Percentiles rank a stretch among this genome's conserved stretches.
Evolutionary conservation across 192 early-diverging fungal species (phyloP).

Genomic region (Coemansia sp.): DNA sequence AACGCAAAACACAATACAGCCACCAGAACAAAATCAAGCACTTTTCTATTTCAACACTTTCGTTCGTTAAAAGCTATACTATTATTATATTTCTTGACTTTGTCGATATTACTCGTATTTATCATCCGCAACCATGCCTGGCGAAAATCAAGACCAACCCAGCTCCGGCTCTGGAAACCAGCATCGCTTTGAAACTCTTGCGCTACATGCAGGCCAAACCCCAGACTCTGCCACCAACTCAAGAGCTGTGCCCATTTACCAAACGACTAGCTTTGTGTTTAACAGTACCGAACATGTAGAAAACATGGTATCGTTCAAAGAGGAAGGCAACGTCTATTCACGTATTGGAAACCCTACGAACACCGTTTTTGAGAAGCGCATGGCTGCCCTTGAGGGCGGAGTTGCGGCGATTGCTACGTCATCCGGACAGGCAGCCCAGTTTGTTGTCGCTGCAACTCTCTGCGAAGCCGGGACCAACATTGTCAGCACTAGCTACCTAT

Average conservation of each 20-base stretch:
- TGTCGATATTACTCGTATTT: too few relatives aligned
- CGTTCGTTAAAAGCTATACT: too few relatives aligned
- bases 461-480: slow-evolving; percentile 86
- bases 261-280: slow-evolving; percentile 83
- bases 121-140: too few relatives aligned
- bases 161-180: too few relatives aligned
- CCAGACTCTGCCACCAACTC: slow-evolving; percentile 68
- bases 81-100: too few relatives aligned
- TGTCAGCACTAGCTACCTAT: slow-evolving; percentile 73
- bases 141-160: slow-evolving; percentile 2
- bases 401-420: slow-evolving; percentile 69
- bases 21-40: too few relatives aligned
- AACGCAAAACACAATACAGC: too few relatives aligned
- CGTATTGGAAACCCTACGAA: slow-evolving; percentile 83
- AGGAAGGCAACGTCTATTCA: slow-evolving; percentile 83
- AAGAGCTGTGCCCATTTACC: slow-evolving; percentile 89
- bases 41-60: too few relatives aligned
- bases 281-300: slow-evolving; percentile 77
- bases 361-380: slow-evolving; percentile 87
- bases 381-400: slow-evolving; percentile 90
- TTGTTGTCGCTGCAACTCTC: slow-evolving; percentile 75
- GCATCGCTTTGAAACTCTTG: slow-evolving; percentile 82
- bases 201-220: slow-evolving; percentile 84
- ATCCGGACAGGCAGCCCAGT: slow-evolving; percentile 85
- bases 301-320: slow-evolving; percentile 72